A percentile compares a stretch with the other conserved stretches of the same genome.
These are phyloP conservation scores for Coemansia sp. DNA, from an alignment of 192 early-diverging fungal genomes.

Conservation along the genomic window DNA sequence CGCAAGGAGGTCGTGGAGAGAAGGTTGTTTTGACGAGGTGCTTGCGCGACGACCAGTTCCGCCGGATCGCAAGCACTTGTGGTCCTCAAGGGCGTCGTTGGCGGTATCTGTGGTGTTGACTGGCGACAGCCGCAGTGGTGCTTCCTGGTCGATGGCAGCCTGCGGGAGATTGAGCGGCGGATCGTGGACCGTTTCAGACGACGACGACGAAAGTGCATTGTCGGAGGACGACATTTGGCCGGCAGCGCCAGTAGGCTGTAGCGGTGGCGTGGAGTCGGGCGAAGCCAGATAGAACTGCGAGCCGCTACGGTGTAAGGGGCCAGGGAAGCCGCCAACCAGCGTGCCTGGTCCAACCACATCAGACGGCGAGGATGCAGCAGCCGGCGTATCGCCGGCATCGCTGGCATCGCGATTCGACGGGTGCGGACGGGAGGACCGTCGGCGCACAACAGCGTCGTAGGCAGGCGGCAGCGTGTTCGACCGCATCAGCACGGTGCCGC, in stretches of 20 bases:
- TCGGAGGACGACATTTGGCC: neutral
- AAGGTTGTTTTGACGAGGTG: neutral
- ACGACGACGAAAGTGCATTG: neutral
- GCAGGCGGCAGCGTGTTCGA: slow-evolving; percentile 46
- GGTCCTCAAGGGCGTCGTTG: neutral
- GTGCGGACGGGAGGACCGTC: neutral
- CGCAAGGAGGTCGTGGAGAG: slow-evolving; percentile 23
- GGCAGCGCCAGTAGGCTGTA: neutral
- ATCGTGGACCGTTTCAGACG: neutral
- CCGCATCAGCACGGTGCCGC: slow-evolving; percentile 38
- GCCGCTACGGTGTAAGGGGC: slow-evolving; percentile 23
- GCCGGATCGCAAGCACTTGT: neutral
- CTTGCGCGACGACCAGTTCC: neutral
- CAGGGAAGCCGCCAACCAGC: slow-evolving; percentile 37
- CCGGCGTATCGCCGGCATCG: slow-evolving; percentile 4
- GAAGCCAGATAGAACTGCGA: slow-evolving; percentile 50
- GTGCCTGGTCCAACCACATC: slow-evolving; percentile 14
- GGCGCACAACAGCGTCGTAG: slow-evolving; percentile 20
- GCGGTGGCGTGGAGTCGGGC: slow-evolving; percentile 31
- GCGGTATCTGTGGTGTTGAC: slow-evolving; percentile 1
- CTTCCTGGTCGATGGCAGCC: neutral
- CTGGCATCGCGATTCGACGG: neutral
- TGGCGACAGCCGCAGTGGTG: neutral
- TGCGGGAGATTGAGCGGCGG: neutral
- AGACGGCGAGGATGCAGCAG: neutral